Evolutionary conservation across 83 land plant species (phyloP), one percentile per base, ranked within the genome.

Genomic region (Larix sibirica): DNA sequence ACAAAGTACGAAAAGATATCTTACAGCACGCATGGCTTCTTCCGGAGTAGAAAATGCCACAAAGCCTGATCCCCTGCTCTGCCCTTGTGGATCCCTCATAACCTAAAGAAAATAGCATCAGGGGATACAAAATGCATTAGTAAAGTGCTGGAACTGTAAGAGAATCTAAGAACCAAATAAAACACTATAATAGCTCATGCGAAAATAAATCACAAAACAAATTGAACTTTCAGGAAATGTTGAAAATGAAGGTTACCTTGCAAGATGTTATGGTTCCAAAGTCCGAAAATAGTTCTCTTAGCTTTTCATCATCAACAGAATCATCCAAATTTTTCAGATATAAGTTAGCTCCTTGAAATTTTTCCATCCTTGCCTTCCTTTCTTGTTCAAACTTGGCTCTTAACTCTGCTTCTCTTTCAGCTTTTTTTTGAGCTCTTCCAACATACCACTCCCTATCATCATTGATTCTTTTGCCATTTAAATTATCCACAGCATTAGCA

Each of bases 391-490:
- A 89, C 58, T 85, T 88, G 50, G 85, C 84, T 81, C 78, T 93
- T 81, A 93, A 80, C 50, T 91, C 89, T 5, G 90, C 88, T 74
- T 88, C 95, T 56, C 95, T 91, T 61, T 93, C 95, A 40, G 87
- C 77, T 83, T 86, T 93, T 75, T 82, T 87, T 68, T 89, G 91
- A 61, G 94, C 95, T 79, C 77, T 84, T 21, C 95, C 94, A 38
- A 93, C 95, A 83, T 85, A 93, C 91, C 73, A 91, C 44, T 84
- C 89, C 83, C 86, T 91, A 47, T 91, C 94, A 81, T 85, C 85
- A 42, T 42, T 60, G 21, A 78, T 9, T 4, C 61, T 81, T 4
- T 64, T 83, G 0, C 89, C 92, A 80, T 93, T 89, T 81, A 93
- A 61, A 33, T 76, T 80, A 38, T 86, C 90, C 36, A 88, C 89